Base-by-base conservation (phyloP, 176 grass and related monocot species). In the Raddia distichophylla region DNA sequence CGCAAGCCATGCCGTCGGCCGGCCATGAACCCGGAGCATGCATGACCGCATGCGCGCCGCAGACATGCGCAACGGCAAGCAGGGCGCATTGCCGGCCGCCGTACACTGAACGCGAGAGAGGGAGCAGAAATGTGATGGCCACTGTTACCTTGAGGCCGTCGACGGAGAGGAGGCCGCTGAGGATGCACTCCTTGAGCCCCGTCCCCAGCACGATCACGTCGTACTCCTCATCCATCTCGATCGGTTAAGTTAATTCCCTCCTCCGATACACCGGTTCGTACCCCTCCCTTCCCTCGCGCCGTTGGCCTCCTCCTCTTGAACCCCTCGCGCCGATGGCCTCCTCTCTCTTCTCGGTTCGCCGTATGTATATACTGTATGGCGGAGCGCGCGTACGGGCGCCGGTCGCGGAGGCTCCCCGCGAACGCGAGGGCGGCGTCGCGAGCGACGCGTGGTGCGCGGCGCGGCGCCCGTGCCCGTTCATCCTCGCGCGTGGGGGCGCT, bases 111-210 rank as follows among this genome's bases (percentile, higher is more conserved):
- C 64, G 8, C 64, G 4, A 10, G 37, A 67, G 43, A 8, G 37
- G 3, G 16, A 57, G 17, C n/a, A 58, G 5, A 79, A 71, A 22
- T 50, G 27, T 59, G 32, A 6, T 27, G 17, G 17, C 18, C 37
- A 40, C 4, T 5, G 49, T 78, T 51, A 97, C 95, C 95, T 93
- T 98, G 88, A 94, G 90, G 88, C 95, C 92, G 70, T 98, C 92
- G 82, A 98, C 95, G 46, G 95, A 93, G 74, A 98, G 95, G 70
- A 98, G 92, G 66, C 95, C 95, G 50, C 92, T 98, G 70, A 98
- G 86, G 86, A 98, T 98, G 90, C 95, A 98, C 73, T 98, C 95
- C 86, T 98, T 94, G 61, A 98, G 95, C 34, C 95, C 92, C 54
- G 90, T 98, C 60, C 95, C 95, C 35, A 98, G 72, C 64, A 98